Conservation (phyloP, 441 rosid genomes). For the Croton laevigatus region DNA sequence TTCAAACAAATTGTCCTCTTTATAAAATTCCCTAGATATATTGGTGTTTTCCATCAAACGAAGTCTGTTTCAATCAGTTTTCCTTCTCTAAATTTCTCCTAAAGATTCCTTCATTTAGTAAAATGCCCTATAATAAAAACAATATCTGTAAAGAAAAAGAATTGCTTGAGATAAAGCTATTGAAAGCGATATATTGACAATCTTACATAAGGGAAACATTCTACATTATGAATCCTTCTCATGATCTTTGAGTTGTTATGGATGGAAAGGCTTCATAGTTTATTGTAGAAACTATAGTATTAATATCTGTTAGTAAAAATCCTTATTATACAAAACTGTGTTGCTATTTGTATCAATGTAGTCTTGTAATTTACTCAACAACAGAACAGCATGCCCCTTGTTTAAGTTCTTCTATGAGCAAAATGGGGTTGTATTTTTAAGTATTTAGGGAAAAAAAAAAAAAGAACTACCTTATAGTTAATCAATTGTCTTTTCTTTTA, state of each 20-base stretch:
- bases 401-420: neutral
- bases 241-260: neutral
- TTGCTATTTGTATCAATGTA: neutral
- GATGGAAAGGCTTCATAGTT: neutral
- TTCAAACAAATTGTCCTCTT: neutral
- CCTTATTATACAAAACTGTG: no score
- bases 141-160: neutral
- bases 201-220: neutral
- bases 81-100: no score
- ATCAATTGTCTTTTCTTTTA: no score
- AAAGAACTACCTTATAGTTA: neutral
- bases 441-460: neutral
- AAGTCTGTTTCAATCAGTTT: no score
- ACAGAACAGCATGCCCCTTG: neutral
- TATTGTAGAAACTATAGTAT: neutral
- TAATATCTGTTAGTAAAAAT: no score
- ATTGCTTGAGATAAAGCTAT: neutral
- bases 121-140: no score
- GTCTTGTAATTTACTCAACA: neutral
- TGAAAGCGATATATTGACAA: neutral
- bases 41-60: no score
- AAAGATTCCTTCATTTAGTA: no score
- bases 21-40: no score
- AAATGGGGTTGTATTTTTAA: neutral
- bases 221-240: neutral